Percentiles rank a stretch among this genome's conserved stretches.
phyloP scores from a whole-genome alignment of 1,284 basidiomycete species.

The Ceratobasidium sp. region DNA sequence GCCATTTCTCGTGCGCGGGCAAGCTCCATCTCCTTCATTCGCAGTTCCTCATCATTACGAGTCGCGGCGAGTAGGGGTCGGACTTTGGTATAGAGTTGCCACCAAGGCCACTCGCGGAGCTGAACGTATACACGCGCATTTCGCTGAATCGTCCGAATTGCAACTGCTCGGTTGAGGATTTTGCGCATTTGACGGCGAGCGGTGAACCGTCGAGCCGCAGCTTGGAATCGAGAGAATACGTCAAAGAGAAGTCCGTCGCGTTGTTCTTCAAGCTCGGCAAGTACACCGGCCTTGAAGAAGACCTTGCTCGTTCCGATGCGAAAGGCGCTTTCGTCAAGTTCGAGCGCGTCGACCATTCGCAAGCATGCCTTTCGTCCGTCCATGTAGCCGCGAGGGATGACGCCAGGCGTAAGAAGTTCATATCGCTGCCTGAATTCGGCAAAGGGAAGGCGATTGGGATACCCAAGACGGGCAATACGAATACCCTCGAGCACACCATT shows the following conservation, averaged over 20 bases:
- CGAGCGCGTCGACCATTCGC: constrained; percentile 90
- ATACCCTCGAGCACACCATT: constrained; percentile 99
- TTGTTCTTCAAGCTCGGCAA: constrained; percentile 97
- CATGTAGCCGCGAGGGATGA: constrained; percentile 94
- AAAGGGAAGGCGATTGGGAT: constrained; percentile 96
- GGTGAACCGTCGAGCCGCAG: constrained; percentile 83
- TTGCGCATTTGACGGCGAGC: constrained; percentile 93
- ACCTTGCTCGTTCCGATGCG: constrained; percentile 97
- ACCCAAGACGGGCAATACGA: constrained; percentile 95
- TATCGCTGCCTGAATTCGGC: constrained; percentile 98
- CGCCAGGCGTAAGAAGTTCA: constrained; percentile 92
- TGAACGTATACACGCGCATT: constrained; percentile 93
- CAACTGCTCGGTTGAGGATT: constrained; percentile 89
- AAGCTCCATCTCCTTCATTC: constrained; percentile 87
- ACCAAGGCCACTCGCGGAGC: constrained; percentile 97
- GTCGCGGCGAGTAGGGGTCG: constrained; percentile 93
- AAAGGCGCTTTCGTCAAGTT: constrained; percentile 85
- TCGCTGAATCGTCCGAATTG: constrained; percentile 90
- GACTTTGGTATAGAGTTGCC: constrained; percentile 97
- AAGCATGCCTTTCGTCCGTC: constrained; percentile 94
- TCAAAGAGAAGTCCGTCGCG: constrained; percentile 88
- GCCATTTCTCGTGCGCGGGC: constrained; percentile 81
- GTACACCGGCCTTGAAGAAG: constrained; percentile 98
- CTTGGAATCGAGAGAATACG: constrained; percentile 89
- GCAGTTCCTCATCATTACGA: constrained; percentile 89